Percentiles rank a stretch among this genome's conserved stretches.
These are phyloP conservation scores for Jamesozyma hellenica DNA, from an alignment of 805 yeast species.

Conservation along the genomic window DNA sequence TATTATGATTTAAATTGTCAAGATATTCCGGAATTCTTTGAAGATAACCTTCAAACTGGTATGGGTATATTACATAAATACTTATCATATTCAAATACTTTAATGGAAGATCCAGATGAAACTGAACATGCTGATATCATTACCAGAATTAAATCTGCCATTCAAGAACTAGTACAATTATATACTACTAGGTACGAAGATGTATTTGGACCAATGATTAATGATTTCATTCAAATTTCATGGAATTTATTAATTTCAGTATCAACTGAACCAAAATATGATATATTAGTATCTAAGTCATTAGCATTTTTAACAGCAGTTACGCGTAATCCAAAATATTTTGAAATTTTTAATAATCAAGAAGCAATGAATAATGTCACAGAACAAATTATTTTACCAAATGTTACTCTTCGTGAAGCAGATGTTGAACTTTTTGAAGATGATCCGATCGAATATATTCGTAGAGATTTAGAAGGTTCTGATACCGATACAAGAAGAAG, in stretches of 20 bases:
- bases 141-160: constrained; percentile 67
- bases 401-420: constrained; percentile 70
- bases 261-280: constrained; percentile 68
- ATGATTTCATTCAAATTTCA: constrained; percentile 66
- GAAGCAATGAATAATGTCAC: constrained; percentile 64
- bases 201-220: constrained; percentile 70
- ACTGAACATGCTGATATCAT: constrained; percentile 59
- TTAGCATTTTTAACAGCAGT: constrained; percentile 76
- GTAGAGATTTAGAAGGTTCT: constrained; percentile 91
- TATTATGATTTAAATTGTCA: constrained; percentile 94
- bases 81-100: constrained; percentile 46
- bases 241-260: constrained; percentile 66
- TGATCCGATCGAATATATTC: constrained; percentile 87
- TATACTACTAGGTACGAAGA: constrained; percentile 90
- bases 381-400: constrained; percentile 79
- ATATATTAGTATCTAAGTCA: constrained; percentile 71
- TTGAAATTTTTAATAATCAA: constrained; percentile 51
- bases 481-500: constrained; percentile 88
- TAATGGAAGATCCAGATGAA: constrained; percentile 44
- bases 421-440: constrained; percentile 94
- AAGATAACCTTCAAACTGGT: constrained; percentile 69
- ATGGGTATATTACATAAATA: constrained; percentile 80
- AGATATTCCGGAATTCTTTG: constrained; percentile 96
- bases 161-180: constrained; percentile 74
- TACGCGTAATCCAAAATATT: constrained; percentile 57